Base-by-base conservation (phyloP, 345 rosid genomes). In the Eucalyptus brandiana region DNA sequence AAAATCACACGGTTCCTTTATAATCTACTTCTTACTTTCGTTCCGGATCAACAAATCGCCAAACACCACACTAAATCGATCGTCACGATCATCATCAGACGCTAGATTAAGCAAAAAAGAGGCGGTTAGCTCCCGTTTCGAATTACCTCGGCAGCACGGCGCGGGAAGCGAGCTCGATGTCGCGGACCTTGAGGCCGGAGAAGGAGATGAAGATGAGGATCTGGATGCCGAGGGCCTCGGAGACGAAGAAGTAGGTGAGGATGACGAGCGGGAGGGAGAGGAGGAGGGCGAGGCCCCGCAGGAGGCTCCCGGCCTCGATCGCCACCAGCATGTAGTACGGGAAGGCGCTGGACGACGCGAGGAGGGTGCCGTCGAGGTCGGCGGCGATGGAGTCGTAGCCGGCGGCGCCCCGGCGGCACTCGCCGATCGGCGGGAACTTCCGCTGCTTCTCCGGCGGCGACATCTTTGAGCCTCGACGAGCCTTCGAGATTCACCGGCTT, bases 291-390 rank as follows among this genome's bases (percentile, higher is more conserved):
- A 96, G 92, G 37, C 99, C 99, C n/a, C 99, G 97, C 37, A 97
- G 89, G 50, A 96, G 93, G 91, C 99, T 95, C 3, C 99, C 99
- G 37, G 99, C 99, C 91, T 96, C 99, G 37, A 96, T 60, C 6
- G 99, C 99, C 1, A 97, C 95, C 2, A 97, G 97, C 98, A 97
- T 95, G 91, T 95, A 97, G 95, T 97, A 97, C 24, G 99, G 97
- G 76, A 97, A 93, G 13, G 99, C 95, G 94, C 98, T 97, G 51
- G 96, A 90, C 5, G 97, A 95, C n/a, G 92, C 65, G 24, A 96
- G 96, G 24, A 97, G 96, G 34, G 99, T 97, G 23, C 99, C 99
- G 83, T 97, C 99, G 12, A 97, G 99, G 91, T 97, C 99, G 7
- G 99, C 98, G 5, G 99, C 98, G 28, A 97, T 90, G 28, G 99